Percentiles rank a stretch among this genome's conserved stretches.
phyloP scores from a whole-genome alignment of 2,329 filamentous ascomycete species.

The Neofusicoccum sp. region DNA sequence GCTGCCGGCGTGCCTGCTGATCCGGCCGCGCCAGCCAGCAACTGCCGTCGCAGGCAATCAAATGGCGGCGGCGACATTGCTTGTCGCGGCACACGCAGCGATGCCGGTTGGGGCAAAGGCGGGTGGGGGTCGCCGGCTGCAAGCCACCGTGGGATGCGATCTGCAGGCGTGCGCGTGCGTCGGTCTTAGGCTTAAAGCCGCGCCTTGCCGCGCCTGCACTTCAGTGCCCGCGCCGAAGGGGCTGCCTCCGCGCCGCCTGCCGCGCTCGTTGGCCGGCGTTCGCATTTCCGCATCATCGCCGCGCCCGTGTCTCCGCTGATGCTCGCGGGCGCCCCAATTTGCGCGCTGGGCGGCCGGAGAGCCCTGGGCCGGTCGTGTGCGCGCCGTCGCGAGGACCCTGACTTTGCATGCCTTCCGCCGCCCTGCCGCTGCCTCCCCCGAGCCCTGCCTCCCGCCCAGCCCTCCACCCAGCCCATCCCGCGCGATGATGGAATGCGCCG shows the following conservation, averaged over 20 bases:
- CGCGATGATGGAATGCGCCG: slow-evolving; percentile 13
- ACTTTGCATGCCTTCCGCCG: slow-evolving; percentile 1
- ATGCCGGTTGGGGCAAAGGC: neutral
- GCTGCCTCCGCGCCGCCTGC: too few species aligned
- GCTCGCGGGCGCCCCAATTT: neutral
- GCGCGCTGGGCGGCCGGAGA: neutral
- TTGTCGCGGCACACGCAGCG: slow-evolving; percentile 5
- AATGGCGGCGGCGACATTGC: neutral
- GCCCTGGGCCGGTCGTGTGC: neutral
- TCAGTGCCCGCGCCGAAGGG: neutral
- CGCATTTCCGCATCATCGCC: neutral
- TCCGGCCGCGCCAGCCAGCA: slow-evolving; percentile 2
- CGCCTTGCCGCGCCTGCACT: neutral
- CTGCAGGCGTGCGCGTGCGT: neutral
- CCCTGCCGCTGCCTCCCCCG: neutral
- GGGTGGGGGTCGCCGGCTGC: slow-evolving; percentile 9
- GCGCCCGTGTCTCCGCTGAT: neutral
- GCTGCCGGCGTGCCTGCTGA: slow-evolving; percentile 4
- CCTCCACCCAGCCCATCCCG: slow-evolving; percentile 2
- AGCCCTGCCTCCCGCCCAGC: neutral
- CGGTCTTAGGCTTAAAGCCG: slow-evolving; percentile 10
- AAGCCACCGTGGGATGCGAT: slow-evolving; percentile 15
- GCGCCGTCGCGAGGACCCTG: slow-evolving; percentile 6
- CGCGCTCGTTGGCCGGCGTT: neutral
- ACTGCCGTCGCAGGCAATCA: neutral